Evolutionary conservation across 1,139 yeast genomes (phyloP), one percentile per base, ranked within the genome.

Genomic region (Magnusiomyces tetraspermus): DNA sequence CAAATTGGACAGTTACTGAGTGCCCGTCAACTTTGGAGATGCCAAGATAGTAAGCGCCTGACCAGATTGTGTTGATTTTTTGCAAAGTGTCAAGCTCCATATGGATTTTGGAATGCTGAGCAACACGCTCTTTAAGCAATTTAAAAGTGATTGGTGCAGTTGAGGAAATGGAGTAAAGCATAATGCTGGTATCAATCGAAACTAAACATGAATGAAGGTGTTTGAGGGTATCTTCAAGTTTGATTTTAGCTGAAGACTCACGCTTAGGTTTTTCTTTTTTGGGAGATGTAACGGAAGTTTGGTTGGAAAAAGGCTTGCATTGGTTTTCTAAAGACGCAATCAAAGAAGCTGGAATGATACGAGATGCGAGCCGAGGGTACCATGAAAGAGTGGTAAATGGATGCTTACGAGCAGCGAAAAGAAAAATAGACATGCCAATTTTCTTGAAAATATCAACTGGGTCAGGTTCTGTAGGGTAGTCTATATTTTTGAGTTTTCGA

Each of bases 41-140:
- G 23, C 48, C 44, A 15, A 60, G 41, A 15, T 24, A 45, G 48
- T 64, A 64, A 2, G 64, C 59, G 3, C 54, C 57, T 1, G 68
- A 67, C 59, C 61, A 64, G 36, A 67, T 54, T 5, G 58, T 57
- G 13, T 58, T 55, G 38, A 67, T 63, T 33, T 59, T 61, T 38
- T 59, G 59, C 5, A 67, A 46, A 46, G 61, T 61, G 15, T 51
- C 50, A 23, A 59, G 44, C 3, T 58, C 53, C 13, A 66, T 53
- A 1, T 59, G 48, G n/a, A 57, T 52, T 2, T 63, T 59, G 11
- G 63, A 51, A 33, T 56, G 56, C 13, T 55, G 57, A 17, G 60
- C 58, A 11, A 61, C 62, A 3, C 63, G 50, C 17, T 54, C 30
- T 26, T 51, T 51, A 10, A 64, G 58, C 17, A 49, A 48, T 1